Conservation (phyloP, 2,329 filamentous ascomycete species). For the Ceratocystis diversiconidia region DNA sequence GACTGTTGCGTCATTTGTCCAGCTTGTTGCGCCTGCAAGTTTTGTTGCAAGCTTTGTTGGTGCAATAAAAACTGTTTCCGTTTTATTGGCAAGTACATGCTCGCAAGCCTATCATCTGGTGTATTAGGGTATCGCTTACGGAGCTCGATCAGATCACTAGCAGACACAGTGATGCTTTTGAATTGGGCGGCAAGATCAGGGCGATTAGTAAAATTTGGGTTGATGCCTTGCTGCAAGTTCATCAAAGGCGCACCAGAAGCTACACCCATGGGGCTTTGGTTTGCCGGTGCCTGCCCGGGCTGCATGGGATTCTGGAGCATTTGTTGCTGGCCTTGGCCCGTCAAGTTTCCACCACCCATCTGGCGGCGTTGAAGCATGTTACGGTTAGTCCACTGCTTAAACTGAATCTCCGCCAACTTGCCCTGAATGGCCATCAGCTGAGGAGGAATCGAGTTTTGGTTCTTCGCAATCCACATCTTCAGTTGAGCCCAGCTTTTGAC, state of each 20-base stretch:
- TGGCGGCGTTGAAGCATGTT: constrained; percentile 10
- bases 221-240: background rate
- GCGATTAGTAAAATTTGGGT: background rate
- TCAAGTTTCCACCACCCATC: background rate
- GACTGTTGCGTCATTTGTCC: constrained; percentile 22
- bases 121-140: background rate
- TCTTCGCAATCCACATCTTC: constrained; percentile 28
- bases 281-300: constrained; percentile 8
- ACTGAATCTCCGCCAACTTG: constrained; percentile 22
- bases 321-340: background rate
- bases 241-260: background rate
- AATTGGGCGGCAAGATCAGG: constrained; percentile 3
- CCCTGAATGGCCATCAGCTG: constrained; percentile 14
- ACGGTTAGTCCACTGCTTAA: constrained; percentile 19
- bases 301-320: constrained; percentile 6
- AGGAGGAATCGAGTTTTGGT: constrained; percentile 24
- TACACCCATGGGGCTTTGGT: constrained; percentile 19
- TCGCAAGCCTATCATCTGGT: background rate
- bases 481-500: constrained; percentile 38
- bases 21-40: constrained; percentile 22
- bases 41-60: constrained; percentile 24
- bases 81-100: background rate
- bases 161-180: background rate
- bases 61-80: constrained; percentile 21
- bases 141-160: background rate